These are phyloP conservation scores for Chaetomium fimeti DNA, from an alignment of 495 filamentous ascomycete species.

Conservation along the genomic window DNA sequence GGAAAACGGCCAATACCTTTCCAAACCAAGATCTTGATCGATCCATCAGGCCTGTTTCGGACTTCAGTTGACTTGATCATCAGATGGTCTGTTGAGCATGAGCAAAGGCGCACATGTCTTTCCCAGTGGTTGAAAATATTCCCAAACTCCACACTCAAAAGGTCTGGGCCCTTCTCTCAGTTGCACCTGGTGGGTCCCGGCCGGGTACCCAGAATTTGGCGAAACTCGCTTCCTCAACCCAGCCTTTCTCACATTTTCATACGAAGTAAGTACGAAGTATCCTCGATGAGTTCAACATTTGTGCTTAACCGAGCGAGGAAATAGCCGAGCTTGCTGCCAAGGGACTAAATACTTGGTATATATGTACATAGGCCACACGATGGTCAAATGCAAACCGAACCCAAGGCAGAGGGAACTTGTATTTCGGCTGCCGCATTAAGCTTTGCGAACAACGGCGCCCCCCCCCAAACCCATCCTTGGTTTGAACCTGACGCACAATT, in stretches of 20 bases:
- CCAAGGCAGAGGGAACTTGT: too few relatives aligned
- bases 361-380: too few relatives aligned
- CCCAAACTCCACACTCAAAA: background rate
- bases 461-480: background rate
- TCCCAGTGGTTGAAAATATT: background rate
- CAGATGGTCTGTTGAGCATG: background rate
- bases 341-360: too few relatives aligned
- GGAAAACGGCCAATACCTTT: background rate
- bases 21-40: background rate
- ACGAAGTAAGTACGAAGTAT: too few relatives aligned
- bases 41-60: slow-evolving; percentile 1
- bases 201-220: background rate
- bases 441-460: background rate
- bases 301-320: too few relatives aligned
- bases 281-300: background rate
- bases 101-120: background rate
- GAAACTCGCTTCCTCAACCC: slow-evolving; percentile 2
- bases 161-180: background rate
- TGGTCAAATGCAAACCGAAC: too few relatives aligned
- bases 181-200: background rate
- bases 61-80: background rate
- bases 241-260: background rate
- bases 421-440: too few relatives aligned
- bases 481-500: background rate
- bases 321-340: too few relatives aligned